phyloP scores from a whole-genome alignment of 768 basidiomycete species.

The Suillus discolor region DNA sequence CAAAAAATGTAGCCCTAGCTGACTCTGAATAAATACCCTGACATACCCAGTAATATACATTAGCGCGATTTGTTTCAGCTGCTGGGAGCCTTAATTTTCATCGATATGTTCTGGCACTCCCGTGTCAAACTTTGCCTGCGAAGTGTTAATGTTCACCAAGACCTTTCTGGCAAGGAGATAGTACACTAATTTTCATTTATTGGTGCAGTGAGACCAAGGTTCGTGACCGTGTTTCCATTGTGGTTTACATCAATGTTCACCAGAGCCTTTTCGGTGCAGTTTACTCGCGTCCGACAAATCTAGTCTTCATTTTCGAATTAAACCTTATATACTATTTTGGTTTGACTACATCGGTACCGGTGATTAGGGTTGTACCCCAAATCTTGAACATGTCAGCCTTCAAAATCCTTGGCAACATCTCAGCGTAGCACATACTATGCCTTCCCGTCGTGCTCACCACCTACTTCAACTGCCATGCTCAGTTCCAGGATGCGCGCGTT shows the following conservation, averaged over 20 bases:
- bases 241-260: not conserved
- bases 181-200: too few species aligned
- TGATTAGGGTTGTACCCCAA: not conserved
- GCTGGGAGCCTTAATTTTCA: not conserved
- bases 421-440: not conserved
- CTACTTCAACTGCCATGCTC: not conserved
- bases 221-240: not conserved
- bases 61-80: not conserved
- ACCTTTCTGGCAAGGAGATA: too few species aligned
- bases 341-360: not conserved
- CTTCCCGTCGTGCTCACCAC: not conserved
- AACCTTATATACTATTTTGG: not conserved
- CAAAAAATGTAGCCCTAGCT: too few species aligned
- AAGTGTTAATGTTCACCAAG: too few species aligned
- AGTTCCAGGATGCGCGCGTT: not conserved
- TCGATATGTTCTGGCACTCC: too few species aligned
- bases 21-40: too few species aligned
- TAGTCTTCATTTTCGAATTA: not conserved
- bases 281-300: not conserved
- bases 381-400: not conserved
- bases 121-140: too few species aligned
- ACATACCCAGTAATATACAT: too few species aligned
- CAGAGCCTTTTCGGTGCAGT: not conserved
- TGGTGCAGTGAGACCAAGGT: too few species aligned
- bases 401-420: not conserved